These are phyloP conservation scores for Cadophora malorum DNA, from an alignment of 2,329 filamentous ascomycete genomes.

Conservation along the genomic window DNA sequence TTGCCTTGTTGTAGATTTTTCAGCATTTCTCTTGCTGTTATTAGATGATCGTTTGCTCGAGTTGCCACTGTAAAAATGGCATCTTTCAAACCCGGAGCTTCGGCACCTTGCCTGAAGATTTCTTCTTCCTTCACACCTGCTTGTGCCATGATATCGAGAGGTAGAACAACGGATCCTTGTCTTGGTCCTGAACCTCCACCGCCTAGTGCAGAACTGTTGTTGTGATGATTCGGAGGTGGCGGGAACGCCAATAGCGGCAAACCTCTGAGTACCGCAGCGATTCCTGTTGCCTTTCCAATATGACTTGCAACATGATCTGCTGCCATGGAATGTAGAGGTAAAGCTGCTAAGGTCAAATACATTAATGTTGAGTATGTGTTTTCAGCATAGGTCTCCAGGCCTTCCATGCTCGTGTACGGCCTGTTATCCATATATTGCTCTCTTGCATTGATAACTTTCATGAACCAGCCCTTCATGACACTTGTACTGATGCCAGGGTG, in stretches of 20 bases:
- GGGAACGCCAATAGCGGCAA: constrained; percentile 88
- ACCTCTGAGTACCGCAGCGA: constrained; percentile 84
- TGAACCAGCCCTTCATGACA: constrained; percentile 72
- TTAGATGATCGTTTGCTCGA: constrained; percentile 92
- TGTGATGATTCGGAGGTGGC: constrained; percentile 62
- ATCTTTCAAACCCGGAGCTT: constrained; percentile 83
- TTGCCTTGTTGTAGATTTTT: constrained; percentile 76
- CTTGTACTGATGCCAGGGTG: constrained; percentile 49
- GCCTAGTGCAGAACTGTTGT: constrained; percentile 52
- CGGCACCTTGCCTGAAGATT: constrained; percentile 78
- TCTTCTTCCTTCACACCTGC: constrained; percentile 85
- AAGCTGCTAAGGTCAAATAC: constrained; percentile 82
- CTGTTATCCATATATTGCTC: constrained; percentile 85
- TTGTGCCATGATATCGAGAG: constrained; percentile 88
- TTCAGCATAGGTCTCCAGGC: constrained; percentile 88
- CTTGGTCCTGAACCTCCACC: constrained; percentile 48
- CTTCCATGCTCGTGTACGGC: constrained; percentile 75
- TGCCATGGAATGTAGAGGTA: constrained; percentile 82
- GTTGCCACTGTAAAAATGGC: constrained; percentile 93
- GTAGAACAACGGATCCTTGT: constrained; percentile 76
- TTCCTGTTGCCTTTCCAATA: constrained; percentile 92
- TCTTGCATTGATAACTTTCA: constrained; percentile 78
- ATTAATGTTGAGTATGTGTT: constrained; percentile 93
- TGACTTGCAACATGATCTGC: constrained; percentile 94
- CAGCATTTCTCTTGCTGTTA: constrained; percentile 92